Base-by-base conservation (phyloP, 345 rosid genomes). In the Lepidium sativum region DNA sequence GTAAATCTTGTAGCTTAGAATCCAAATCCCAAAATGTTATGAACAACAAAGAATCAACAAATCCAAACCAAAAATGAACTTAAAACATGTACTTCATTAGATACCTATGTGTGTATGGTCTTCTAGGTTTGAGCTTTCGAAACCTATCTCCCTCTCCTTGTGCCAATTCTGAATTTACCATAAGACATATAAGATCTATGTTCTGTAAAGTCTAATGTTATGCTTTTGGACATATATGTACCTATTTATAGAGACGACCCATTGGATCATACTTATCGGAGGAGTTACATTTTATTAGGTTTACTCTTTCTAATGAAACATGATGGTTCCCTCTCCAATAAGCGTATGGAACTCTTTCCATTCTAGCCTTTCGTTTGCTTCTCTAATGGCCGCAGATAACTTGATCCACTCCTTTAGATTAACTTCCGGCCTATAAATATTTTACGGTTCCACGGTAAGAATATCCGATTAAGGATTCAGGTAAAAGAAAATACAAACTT, bases 321-420 rank as follows among this genome's bases (percentile, higher is more conserved):
- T 3, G 0, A 2, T 81, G 73, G 64, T 82, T 85, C 15, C 90
- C 90, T 74, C 72, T 23, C 25, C 94, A 86, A 4, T 80, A 78
- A 20, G 89, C 94, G n/a, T 78, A 80, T 5, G 87, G 86, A 47
- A 35, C 37, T 58, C 94, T 73, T 74, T 60, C 97, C 97, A 89
- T 53, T 63, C 43, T 1, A 44, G 72, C 59, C 66, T 75, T 25
- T 57, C 52, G 60, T 71, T 86, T 2, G 78, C 83, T 63, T 76
- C 76, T 53, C 50, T 60, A 20, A 85, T 70, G 6, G 69, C 83
- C 58, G 56, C 18, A 52, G 83, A 54, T 17, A 77, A 47, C 35
- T 38, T 62, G 9, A 12, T 64, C 95, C 95, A 85, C 16, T 87
- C 91, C 65, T 68, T 87, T 73, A 87, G 58, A 49, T 83, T 83